Base-by-base conservation (phyloP, 2,329 filamentous ascomycete species). In the Tolypocladium tundrense region DNA sequence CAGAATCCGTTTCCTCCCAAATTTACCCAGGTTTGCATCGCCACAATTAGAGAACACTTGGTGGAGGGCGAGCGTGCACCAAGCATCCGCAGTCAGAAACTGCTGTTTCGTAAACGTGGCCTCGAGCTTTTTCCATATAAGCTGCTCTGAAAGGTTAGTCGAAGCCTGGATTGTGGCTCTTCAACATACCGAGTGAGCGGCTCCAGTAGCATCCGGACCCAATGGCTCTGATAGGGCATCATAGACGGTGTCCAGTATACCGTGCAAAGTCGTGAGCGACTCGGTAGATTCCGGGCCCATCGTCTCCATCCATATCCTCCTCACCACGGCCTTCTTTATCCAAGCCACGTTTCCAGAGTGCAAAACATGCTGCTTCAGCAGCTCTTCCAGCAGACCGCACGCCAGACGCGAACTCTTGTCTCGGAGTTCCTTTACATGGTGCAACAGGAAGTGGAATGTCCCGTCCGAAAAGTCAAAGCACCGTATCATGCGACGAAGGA, bases 101-200 rank as follows among this genome's bases (percentile, higher is more conserved):
- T 83, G 72, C 1, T 78, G 74, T 39, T 81, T 77, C 1, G 72
- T 72, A 60, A 82, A 84, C 16, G 77, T 75, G 1, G 76, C 71
- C 56, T 91, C 88, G n/a, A 89, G 77, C 33, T 79, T 82, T 71
- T 91, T 94, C 91, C 91, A 97, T 4, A 96, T 73, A 4, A 96
- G 70, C 88, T 93, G 14, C 35, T 19, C 60, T 13, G 27, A 50
- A 11, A 35, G 60, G 66, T 66, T 37, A 66, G 61, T 42, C 8
- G 21, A 8, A 11, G 21, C 21, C 9, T 27, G 9, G 8, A 10
- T 2, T 6, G 7, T 35, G 8, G 16, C 24, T 8, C 9, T 24
- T 51, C 27, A 51, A 70, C 80, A 64, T 67, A 88, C 85, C 40
- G 84, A 88, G 63, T 90, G 87, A 8, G 82, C 81, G 40, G 87